Base-by-base conservation (phyloP, 2,329 filamentous ascomycete genomes). In the Hypocrella siamensis region DNA sequence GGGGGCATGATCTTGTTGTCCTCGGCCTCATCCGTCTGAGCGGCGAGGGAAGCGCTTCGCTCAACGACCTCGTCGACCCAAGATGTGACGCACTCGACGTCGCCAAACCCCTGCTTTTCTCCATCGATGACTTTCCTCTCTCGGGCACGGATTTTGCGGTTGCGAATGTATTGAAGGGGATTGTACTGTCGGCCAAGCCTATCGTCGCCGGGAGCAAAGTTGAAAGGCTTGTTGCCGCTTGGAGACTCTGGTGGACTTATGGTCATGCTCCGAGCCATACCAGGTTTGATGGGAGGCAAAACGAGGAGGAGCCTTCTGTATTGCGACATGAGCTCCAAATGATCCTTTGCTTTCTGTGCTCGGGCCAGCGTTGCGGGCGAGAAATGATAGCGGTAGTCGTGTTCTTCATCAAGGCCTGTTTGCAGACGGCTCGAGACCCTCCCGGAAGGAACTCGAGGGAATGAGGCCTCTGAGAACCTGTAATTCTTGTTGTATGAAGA, bases 111-210 rank as follows among this genome's bases (percentile, higher is more conserved):
- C 42, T 81, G 76, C 2, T 66, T 63, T 38, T 83, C 75, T 12
- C 80, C 75, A 44, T 90, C 73, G 21, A 93, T 76, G 1, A 68
- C 57, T 40, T 70, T 76, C 26, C 82, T 71, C 54, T 92, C 82
- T 12, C 86, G 70, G 17, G 79, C 78, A 39, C 90, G 70, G 10
- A 90, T 70, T 49, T 86, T 88, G 30, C 88, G 71, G 48, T 98
- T 96, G 15, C 90, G 77, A 34, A 96, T 80, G 43, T 84, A 84
- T 52, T 96, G 90, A 17, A 98, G 57, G 4, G 88, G 90, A 49
- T 98, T 93, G 50, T 96, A 96, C 3, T 64, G 58, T 32, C 86
- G 75, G 4, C 80, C 79, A 6, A 77, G 52, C 35, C 39, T 16
- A 37, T 35, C 51, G 32, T 43, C 60, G 19, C 41, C 35, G 4